Conservation (phyloP, 371 early-diverging fungal genomes). For the Mucor indicus region DNA sequence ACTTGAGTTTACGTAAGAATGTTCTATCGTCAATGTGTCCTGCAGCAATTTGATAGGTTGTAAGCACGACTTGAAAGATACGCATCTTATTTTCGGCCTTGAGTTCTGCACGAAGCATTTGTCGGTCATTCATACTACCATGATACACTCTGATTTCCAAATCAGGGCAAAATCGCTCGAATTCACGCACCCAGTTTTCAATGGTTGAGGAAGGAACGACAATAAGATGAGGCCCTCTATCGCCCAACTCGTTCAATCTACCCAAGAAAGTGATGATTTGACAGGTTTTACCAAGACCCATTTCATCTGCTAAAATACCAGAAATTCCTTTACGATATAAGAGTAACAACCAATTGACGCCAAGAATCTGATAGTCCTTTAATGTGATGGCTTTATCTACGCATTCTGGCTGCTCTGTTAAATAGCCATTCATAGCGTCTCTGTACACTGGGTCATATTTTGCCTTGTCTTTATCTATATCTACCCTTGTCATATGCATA, state of each 20-base stretch:
- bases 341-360: slow-evolving; percentile 90
- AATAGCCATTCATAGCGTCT: slow-evolving; percentile 44
- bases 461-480: slow-evolving; percentile 14
- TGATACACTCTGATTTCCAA: slow-evolving; percentile 70
- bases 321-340: slow-evolving; percentile 77
- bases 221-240: slow-evolving; percentile 75
- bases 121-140: slow-evolving; percentile 69
- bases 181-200: slow-evolving; percentile 88
- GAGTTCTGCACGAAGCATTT: slow-evolving; percentile 47
- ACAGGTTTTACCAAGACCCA: slow-evolving; percentile 98
- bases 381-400: slow-evolving; percentile 59
- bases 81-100: slow-evolving; percentile 26
- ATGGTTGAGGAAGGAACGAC: slow-evolving; percentile 90
- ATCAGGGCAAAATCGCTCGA: slow-evolving; percentile 70
- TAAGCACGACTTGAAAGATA: slow-evolving; percentile 54
- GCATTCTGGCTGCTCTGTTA: slow-evolving; percentile 54
- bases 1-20: slow-evolving; percentile 59
- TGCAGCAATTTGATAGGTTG: slow-evolving; percentile 78
- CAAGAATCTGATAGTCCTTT: slow-evolving; percentile 91
- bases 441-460: slow-evolving; percentile 4
- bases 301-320: slow-evolving; percentile 92
- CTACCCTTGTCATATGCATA: slow-evolving; percentile 19
- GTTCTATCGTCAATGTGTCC: slow-evolving; percentile 70
- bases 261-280: slow-evolving; percentile 90
- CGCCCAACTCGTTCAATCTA: slow-evolving; percentile 55